Evolutionary conservation across 345 rosid species (phyloP).

Genomic region (Rubroshorea leprosula): DNA sequence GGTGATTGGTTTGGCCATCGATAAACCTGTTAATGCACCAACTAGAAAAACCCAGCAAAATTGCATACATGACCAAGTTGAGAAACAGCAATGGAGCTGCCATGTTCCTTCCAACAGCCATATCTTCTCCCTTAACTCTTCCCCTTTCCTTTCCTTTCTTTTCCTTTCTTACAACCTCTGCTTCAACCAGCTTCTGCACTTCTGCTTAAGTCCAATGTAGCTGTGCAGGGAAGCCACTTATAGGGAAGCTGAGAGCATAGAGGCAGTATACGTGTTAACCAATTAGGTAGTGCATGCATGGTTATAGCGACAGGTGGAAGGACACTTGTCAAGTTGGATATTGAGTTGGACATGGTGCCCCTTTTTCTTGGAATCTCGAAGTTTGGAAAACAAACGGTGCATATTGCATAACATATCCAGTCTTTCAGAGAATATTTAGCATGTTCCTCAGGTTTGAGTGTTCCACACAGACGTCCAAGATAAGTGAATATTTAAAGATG

Average conservation of each 20-base stretch:
- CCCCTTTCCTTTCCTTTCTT: neutral
- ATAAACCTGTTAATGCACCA: slow-evolving; percentile 73
- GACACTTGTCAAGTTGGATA: slow-evolving; percentile 31
- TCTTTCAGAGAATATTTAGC: too few species aligned
- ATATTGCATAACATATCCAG: too few species aligned
- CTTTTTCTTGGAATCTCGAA: slow-evolving; percentile 6
- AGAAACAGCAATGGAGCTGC: slow-evolving; percentile 91
- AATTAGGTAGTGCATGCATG: slow-evolving; percentile 12
- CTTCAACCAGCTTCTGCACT: neutral
- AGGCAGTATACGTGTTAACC: slow-evolving; percentile 22
- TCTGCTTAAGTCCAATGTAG: neutral
- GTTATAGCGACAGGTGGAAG: slow-evolving; percentile 34
- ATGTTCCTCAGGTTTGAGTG: too few species aligned
- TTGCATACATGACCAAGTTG: slow-evolving; percentile 68
- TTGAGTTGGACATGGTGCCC: neutral
- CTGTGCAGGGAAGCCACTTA: neutral
- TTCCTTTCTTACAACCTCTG: neutral
- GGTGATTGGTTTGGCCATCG: slow-evolving; percentile 74
- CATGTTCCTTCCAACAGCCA: slow-evolving; percentile 67
- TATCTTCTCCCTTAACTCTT: slow-evolving; percentile 33
- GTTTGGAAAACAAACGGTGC: slow-evolving; percentile 1
- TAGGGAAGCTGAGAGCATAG: slow-evolving; percentile 12
- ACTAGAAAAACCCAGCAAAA: slow-evolving; percentile 76
- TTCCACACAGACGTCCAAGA: too few species aligned
- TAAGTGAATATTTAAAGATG: too few species aligned